Evolutionary conservation across 1,139 yeast species (phyloP).

Genomic region (Hansenula anomala): DNA sequence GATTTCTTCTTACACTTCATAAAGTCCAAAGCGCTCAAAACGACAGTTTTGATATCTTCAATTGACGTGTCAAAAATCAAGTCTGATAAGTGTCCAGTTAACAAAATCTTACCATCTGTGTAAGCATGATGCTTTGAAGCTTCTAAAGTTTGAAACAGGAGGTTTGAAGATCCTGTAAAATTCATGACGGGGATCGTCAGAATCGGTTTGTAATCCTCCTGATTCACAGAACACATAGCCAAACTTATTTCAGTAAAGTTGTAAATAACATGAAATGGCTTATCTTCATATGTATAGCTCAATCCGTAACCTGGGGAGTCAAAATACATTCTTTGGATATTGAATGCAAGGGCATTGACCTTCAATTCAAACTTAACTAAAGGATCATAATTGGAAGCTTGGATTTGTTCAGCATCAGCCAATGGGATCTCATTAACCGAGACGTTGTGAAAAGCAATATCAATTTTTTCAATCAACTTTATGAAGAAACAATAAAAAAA

Average conservation of each 20-base stretch:
- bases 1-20: slow-evolving; percentile 3
- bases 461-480: slow-evolving; percentile 12
- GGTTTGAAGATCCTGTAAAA: slow-evolving; percentile 50
- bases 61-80: slow-evolving; percentile 33
- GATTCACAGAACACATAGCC: slow-evolving; percentile 11
- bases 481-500: slow-evolving; percentile 8
- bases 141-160: slow-evolving; percentile 37
- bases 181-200: slow-evolving; percentile 26
- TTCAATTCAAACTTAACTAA: slow-evolving; percentile 14
- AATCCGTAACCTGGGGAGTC: slow-evolving; percentile 56
- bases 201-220: slow-evolving; percentile 12
- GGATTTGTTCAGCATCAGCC: slow-evolving; percentile 12
- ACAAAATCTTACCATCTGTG: slow-evolving; percentile 42
- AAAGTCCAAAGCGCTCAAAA: slow-evolving; percentile 14
- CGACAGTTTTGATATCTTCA: slow-evolving; percentile 16
- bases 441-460: slow-evolving; percentile 13
- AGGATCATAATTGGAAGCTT: slow-evolving; percentile 17
- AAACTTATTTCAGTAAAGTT: slow-evolving; percentile 19
- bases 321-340: slow-evolving; percentile 23
- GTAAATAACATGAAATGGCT: slow-evolving; percentile 45
- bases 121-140: slow-evolving; percentile 32
- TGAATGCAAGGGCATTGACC: slow-evolving; percentile 22
- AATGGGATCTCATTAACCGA: slow-evolving; percentile 17
- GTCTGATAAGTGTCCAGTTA: slow-evolving; percentile 46
- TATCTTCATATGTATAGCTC: slow-evolving; percentile 44